Base-by-base conservation (phyloP, 2,329 filamentous ascomycete species). In the Aspergillaceae sp. region DNA sequence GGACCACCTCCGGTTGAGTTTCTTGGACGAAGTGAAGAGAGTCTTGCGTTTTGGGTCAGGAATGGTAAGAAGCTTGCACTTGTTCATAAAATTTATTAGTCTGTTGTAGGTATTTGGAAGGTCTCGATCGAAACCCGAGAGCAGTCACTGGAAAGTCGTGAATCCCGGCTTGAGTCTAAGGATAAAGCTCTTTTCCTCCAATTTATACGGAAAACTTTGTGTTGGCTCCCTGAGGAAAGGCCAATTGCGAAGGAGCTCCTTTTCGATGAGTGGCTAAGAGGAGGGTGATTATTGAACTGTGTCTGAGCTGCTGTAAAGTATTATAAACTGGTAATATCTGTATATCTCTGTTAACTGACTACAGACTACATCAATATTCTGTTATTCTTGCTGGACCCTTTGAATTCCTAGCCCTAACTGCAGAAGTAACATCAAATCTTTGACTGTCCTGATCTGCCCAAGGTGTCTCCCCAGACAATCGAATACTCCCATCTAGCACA, bases 1-100 rank as follows among this genome's bases (percentile, higher is more conserved):
- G 71, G 70, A 0, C 57, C 55, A 6, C 69, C 70, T 4, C 68
- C 70, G 1, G 47, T 53, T 4, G 49, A 51, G 0, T 57, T 71
- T 2, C 53, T 68, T 42, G 29, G 45, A 2, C 48, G 45, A 9
- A 63, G 62, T 4, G 48, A 52, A 8, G 47, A 46, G 6, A 64
- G 53, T 7, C 47, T 52, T 1, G 63, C 62, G 32, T 72, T 66
- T 50, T 71, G 69, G 41, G 56, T 63, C 0, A 54, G 60, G 10
- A 40, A 59, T 28, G 64, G 67, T 64, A 56, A 38, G n/a, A n/a
- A n/a, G n/a, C n/a, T n/a, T n/a, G n/a, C n/a, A n/a, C n/a, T n/a
- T n/a, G 45, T 19, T 29, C n/a, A 5, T 46, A 9, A 30, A 8
- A 40, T 29, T 6, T 29, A 3, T 42, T 50, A 47, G 45, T 41